Evolutionary conservation across 192 early-diverging fungal species (phyloP), one percentile per base, ranked within the genome.

Genomic region (Entomortierella chlamydospora): DNA sequence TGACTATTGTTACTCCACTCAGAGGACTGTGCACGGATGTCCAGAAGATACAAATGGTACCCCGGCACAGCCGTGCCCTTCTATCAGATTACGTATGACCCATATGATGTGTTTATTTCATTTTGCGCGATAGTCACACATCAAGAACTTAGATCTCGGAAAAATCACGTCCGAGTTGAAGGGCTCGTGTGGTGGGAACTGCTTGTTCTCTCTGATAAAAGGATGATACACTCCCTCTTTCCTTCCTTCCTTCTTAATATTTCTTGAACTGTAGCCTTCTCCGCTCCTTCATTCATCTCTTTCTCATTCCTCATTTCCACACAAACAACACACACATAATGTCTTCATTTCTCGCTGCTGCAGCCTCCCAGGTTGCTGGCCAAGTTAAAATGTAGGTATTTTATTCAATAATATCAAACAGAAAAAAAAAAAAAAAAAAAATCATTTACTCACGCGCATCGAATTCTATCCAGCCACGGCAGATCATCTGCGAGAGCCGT

Each of bases 381-480:
- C 76, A 79, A 29, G 54, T 79, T 17, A 79, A 70, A 70, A 79
- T 70, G 76, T 43, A 70, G 57, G 64, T 73, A 28, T 43, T 26
- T 39, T 0, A 20, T 34, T 17, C 26, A 4, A 3, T 20, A 64
- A 3, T 33, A 30, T 29, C 33, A 37, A 37, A n/a, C n/a, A n/a
- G n/a, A n/a, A n/a, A n/a, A n/a, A n/a, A 17, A 9, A 25, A 22
- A 11, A 30, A 10, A 2, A 47, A 26, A 29, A 26, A 8, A 45
- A 18, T 45, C 22, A 65, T 20, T 11, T 41, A 34, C 34, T 23
- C 1, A 61, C 60, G 28, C 42, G 50, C 25, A 64, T 62, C 11
- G 15, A 49, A 26, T 33, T 50, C 18, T 45, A 28, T 30, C 2
- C 10, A 62, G 64, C 47, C 76, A 79, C 37, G 76, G 50, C 49